Evolutionary conservation across 305 asterid genomes (phyloP), one percentile per base, ranked within the genome.

Genomic region (Rubia balearica): DNA sequence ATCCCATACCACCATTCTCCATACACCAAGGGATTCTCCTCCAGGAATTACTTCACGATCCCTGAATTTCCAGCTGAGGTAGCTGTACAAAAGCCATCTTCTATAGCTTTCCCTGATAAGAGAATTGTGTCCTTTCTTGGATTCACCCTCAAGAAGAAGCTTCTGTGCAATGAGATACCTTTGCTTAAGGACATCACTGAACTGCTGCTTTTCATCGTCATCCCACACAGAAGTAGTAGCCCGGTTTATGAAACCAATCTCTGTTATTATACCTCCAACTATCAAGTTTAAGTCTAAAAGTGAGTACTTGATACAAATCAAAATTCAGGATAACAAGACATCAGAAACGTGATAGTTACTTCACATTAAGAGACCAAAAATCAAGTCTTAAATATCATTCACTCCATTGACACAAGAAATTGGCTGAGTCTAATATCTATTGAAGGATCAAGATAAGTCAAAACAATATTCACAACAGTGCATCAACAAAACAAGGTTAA

Each of bases 1-100:
- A 96, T 96, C 6, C 96, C 95, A 97, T 97, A 92, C 80, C 77
- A 90, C 73, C 90, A 77, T 83, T 96, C 87, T 17, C 90, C 74
- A 3, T 89, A 73, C 21, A 84, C 84, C 1, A 97, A 93, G 67
- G 86, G 79, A 83, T 85, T 85, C 90, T 89, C 49, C 90, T 96
- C 88, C 91, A 82, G 16, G 82, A 70, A 7, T 86, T 89, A 70
- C 87, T 86, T 96, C 91, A 53, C 66, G 33, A 30, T 3, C 99
- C 97, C 99, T 91, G 82, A 65, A 79, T 46, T 51, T 64, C 46
- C 62, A 46, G 10, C 45, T 36, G 59, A 56, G 19, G 75, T 12
- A 13, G n/a, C n/a, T n/a, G n/a, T n/a, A n/a, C n/a, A n/a, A n/a
- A n/a, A n/a, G n/a, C n/a, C n/a, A n/a, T n/a, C n/a, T n/a, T n/a